Conservation (phyloP, 805 yeast genomes). For the Kuraishia ogatae region DNA sequence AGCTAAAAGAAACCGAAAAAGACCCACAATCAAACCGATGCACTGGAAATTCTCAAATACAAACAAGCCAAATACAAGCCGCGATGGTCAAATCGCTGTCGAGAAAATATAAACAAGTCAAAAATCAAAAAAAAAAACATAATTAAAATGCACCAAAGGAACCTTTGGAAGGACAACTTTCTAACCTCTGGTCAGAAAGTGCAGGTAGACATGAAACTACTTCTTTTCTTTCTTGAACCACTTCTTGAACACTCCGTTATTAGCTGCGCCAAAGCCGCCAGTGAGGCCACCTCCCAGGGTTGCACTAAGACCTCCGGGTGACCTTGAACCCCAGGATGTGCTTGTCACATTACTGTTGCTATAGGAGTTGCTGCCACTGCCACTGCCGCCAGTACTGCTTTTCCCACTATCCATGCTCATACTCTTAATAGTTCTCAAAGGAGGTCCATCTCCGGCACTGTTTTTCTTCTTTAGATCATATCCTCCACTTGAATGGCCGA, state of each 20-base stretch:
- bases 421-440: neutral
- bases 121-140: neutral
- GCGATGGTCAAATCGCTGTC: neutral
- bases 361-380: neutral
- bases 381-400: neutral
- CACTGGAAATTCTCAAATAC: neutral
- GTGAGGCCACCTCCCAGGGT: neutral
- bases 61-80: neutral
- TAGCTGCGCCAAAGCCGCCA: neutral
- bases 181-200: too few relatives aligned
- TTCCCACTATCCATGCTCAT: neutral
- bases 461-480: neutral
- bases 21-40: neutral
- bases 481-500: neutral
- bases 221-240: neutral
- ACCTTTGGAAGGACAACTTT: too few relatives aligned
- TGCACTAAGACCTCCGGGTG: neutral
- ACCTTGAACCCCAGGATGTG: neutral
- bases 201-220: too few relatives aligned
- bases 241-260: slow-evolving; percentile 1
- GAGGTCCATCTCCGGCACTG: neutral
- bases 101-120: neutral
- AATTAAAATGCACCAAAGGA: neutral
- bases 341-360: neutral
- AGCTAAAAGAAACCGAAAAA: neutral